Conservation (phyloP, 83 land plant genomes). For the Picea mariana region DNA sequence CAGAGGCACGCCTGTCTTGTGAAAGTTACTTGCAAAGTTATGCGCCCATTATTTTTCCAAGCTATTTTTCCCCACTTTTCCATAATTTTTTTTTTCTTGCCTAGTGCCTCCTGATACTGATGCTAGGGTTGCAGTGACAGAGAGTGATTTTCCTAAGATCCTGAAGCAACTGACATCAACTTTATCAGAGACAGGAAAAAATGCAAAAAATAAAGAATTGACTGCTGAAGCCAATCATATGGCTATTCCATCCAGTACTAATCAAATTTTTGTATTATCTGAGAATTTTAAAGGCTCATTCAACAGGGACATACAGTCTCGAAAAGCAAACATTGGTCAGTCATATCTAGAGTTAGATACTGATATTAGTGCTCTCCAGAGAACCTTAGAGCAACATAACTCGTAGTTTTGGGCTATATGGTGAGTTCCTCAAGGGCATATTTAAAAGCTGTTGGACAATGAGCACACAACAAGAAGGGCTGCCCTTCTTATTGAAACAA, state of each 20-base stretch:
- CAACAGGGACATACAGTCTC: constrained; percentile 17
- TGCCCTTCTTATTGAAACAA: too few species aligned
- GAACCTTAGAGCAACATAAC: constrained; percentile 40
- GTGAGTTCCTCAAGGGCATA: too few species aligned
- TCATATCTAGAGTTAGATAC: constrained; percentile 39
- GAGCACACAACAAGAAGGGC: too few species aligned
- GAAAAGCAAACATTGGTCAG: constrained; percentile 19
- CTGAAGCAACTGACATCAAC: constrained; percentile 73
- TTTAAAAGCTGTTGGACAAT: too few species aligned
- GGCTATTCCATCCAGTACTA: neutral
- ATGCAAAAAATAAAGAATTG: neutral
- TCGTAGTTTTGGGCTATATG: neutral
- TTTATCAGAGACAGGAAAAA: constrained; percentile 21
- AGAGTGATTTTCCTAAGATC: constrained; percentile 77
- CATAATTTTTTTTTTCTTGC: constrained; percentile 86
- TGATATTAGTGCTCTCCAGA: constrained; percentile 42
- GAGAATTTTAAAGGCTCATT: constrained; percentile 15
- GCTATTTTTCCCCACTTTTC: constrained; percentile 88
- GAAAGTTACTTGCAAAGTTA: constrained; percentile 84
- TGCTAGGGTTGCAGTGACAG: constrained; percentile 83
- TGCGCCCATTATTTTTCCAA: constrained; percentile 73
- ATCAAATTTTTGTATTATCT: neutral
- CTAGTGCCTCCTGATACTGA: constrained; percentile 80
- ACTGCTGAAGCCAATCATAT: neutral
- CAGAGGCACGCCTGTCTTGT: constrained; percentile 80